Evolutionary conservation across 1,139 yeast species (phyloP), one percentile per base, ranked within the genome.

Genomic region (Saccharomyces hybrid): DNA sequence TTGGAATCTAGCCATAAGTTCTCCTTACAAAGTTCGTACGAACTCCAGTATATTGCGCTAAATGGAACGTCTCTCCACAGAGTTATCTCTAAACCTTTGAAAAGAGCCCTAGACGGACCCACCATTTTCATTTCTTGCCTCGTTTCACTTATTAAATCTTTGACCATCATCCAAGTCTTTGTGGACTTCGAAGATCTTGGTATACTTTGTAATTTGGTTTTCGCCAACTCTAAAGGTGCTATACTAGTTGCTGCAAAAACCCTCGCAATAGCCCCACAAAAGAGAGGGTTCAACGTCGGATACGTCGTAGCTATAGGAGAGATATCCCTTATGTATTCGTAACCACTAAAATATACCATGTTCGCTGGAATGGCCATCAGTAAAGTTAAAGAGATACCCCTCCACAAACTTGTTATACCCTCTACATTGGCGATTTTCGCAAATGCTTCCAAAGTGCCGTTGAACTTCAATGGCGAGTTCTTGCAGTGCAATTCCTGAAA

Each of bases 11-110:
- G 27, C 52, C 66, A 56, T 25, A 66, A 53, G 9, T 54, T 57
- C 26, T 58, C 60, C 58, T 72, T 75, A 51, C 67, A 70, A 57
- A 75, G 70, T 66, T 88, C 96, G 67, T 88, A 88, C 5, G 88
- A 80, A 5, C 90, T 81, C 99, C 99, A 93, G 70, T 93, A 93
- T 2, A 93, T 83, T 1, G 96, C 97, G 55, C 95, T 86, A 69
- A 93, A 93, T 2, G 99, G 99, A 0, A 91, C 98, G 68, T 93
- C 99, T 70, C 99, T 78, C 97, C 97, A 91, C 26, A 93, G 75
- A 0, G 99, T 93, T 50, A 93, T 78, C 47, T 86, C 83, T 41
- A 95, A 74, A 0, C 99, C 99, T 54, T 85, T 84, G 77, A 90
- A 93, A 14, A 93, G 70, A 0, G 91, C 78, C 0, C 73, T 68